These are phyloP conservation scores for Neophaeococcomyces mojaviensis DNA, from an alignment of 2,329 filamentous ascomycete genomes.

Conservation along the genomic window DNA sequence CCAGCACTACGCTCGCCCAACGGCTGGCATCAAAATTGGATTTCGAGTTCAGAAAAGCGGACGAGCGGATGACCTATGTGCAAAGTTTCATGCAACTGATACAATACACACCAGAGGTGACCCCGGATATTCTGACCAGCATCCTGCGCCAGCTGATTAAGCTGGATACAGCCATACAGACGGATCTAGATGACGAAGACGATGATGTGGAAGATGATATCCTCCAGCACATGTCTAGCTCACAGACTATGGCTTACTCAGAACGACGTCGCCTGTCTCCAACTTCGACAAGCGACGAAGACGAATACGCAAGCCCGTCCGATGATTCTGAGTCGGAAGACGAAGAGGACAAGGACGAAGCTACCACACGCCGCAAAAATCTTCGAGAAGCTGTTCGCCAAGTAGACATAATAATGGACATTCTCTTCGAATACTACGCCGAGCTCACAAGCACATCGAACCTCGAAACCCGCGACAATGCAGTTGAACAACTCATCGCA, in stretches of 20 bases:
- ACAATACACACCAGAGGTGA: constrained; percentile 68
- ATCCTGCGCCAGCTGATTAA: constrained; percentile 83
- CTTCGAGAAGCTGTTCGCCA: constrained; percentile 81
- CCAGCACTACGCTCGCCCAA: constrained; percentile 60
- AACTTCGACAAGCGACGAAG: constrained; percentile 30
- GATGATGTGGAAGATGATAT: constrained; percentile 75
- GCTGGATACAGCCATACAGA: constrained; percentile 90
- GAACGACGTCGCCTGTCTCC: constrained; percentile 1
- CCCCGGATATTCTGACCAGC: constrained; percentile 71
- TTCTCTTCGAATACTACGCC: constrained; percentile 76
- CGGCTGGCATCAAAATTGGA: constrained; percentile 65
- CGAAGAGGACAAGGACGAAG: constrained; percentile 49
- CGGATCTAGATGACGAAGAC: constrained; percentile 85
- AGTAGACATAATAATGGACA: constrained; percentile 82
- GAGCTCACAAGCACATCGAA: constrained; percentile 31
- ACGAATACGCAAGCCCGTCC: constrained; percentile 26
- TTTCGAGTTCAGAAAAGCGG: constrained; percentile 66
- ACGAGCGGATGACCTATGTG: constrained; percentile 79
- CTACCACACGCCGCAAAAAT: constrained; percentile 51
- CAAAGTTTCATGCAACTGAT: constrained; percentile 73
- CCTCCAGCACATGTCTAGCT: constrained; percentile 44
- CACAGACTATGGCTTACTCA: constrained; percentile 24
- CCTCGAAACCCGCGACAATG: constrained; percentile 60
- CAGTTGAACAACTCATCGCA: constrained; percentile 69
- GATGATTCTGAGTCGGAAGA: constrained; percentile 53